phyloP scores from a whole-genome alignment of 768 basidiomycete species.

The Phylloporus sp. region DNA sequence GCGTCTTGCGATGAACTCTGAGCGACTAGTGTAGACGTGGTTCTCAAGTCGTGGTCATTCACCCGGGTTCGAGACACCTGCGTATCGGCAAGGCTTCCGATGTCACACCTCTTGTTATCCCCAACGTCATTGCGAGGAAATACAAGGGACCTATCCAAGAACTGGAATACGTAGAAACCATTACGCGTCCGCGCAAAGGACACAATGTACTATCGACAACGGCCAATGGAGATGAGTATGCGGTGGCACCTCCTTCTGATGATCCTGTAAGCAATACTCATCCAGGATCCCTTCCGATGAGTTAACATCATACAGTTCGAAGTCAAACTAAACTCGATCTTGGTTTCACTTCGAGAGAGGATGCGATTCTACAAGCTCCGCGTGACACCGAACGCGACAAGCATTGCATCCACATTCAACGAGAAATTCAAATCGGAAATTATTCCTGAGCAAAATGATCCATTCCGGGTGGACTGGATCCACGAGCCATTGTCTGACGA shows the following conservation, averaged over 20 bases:
- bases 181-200: slow-evolving; percentile 52
- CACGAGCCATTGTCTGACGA: slow-evolving; percentile 45
- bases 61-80: slow-evolving; percentile 71
- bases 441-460: slow-evolving; percentile 83
- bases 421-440: slow-evolving; percentile 79
- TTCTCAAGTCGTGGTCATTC: slow-evolving; percentile 73
- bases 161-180: slow-evolving; percentile 44
- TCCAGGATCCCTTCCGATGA: background rate
- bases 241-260: slow-evolving; percentile 43
- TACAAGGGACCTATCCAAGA: slow-evolving; percentile 42
- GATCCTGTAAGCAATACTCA: slow-evolving; percentile 51
- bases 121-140: slow-evolving; percentile 72
- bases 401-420: slow-evolving; percentile 75
- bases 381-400: slow-evolving; percentile 66
- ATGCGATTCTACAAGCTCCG: slow-evolving; percentile 85
- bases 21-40: slow-evolving; percentile 54
- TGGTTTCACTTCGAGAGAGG: slow-evolving; percentile 68
- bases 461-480: slow-evolving; percentile 83
- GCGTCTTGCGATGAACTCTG: slow-evolving; percentile 25
- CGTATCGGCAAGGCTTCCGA: slow-evolving; percentile 77
- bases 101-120: slow-evolving; percentile 63
- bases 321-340: slow-evolving; percentile 68
- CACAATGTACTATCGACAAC: slow-evolving; percentile 20
- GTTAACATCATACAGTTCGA: slow-evolving; percentile 52
- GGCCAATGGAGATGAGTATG: slow-evolving; percentile 48